Evolutionary conservation across 495 filamentous ascomycete species (phyloP).

Genomic region (Aspergillus campestris): DNA sequence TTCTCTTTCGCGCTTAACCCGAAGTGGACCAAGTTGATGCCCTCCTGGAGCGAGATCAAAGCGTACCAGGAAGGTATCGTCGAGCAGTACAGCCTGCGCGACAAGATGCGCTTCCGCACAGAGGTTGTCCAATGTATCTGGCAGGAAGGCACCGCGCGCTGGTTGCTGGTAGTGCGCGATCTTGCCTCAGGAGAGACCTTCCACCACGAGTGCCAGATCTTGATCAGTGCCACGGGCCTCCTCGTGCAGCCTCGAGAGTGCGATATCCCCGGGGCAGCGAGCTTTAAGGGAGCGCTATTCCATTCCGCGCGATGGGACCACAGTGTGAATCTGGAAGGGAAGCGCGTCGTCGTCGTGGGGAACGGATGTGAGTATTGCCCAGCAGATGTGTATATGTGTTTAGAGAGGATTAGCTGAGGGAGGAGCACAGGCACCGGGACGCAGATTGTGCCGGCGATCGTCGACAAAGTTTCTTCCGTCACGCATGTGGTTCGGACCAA

Average conservation of each 20-base stretch:
- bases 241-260: constrained; percentile 37
- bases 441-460: constrained; percentile 34
- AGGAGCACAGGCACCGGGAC: constrained; percentile 2
- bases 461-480: constrained; percentile 17
- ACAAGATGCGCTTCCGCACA: constrained; percentile 34
- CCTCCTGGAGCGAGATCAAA: constrained; percentile 36
- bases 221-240: constrained; percentile 36
- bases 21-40: constrained; percentile 36
- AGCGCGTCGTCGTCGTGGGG: constrained; percentile 51
- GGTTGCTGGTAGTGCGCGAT: constrained; percentile 4
- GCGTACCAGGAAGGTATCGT: constrained; percentile 37
- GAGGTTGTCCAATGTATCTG: constrained; percentile 33
- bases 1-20: constrained; percentile 43
- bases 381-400: too few relatives aligned
- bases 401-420: too few relatives aligned
- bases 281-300: constrained; percentile 44
- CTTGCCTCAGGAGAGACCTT: background rate
- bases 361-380: constrained; percentile 23
- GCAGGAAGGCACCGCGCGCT: constrained; percentile 24
- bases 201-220: constrained; percentile 35
- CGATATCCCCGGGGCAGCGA: constrained; percentile 38
- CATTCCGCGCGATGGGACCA: constrained; percentile 55
- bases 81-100: constrained; percentile 32
- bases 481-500: constrained; percentile 20
- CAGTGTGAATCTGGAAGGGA: constrained; percentile 44